Base-by-base conservation (phyloP, 805 yeast genomes). In the Saccharomyces jurei region DNA sequence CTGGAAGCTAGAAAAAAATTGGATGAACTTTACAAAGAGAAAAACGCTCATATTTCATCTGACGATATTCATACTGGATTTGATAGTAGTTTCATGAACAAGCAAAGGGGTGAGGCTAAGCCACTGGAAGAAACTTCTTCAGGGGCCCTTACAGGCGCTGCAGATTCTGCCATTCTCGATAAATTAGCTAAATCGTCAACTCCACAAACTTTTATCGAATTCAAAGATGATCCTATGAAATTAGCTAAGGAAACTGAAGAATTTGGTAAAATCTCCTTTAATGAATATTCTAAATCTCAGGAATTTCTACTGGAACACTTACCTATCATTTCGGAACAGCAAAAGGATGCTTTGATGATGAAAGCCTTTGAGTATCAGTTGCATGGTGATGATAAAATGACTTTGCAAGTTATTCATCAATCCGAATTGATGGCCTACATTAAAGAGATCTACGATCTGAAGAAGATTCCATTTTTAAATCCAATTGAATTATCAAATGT, bases 41-140 rank as follows among this genome's bases (percentile, higher is more conserved):
- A 87, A 64, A 76, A 82, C 11, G 65, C 75, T 49, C 86, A 88
- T 66, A 91, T 94, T 59, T 84, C 95, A 2, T 84, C 94, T 51
- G 98, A 91, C 14, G 99, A 92, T 71, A 79, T 90, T 46, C 94
- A 83, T 61, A 89, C 94, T 13, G 98, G 97, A 0, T 94, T 89
- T 76, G 96, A 92, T 67, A 81, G 87, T 47, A 86, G 96, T 0
- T 81, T 88, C 60, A 69, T 89, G 66, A 89, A 89, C 69, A 86
- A 83, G 60, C 74, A 71, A n/a, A 63, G 54, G 27, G 60, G 58
- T 25, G 60, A 59, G 25, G 58, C 56, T 27, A 36, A 49, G 28
- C 50, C 53, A 9, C 48, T 54, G 17, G 41, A 49, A 32, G 9
- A 53, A 44, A 50, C 56, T 4, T n/a, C 62, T 6, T 41, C 59